phyloP scores from a whole-genome alignment of 176 grass and related monocot genomes.

The Thalia dealbata region DNA sequence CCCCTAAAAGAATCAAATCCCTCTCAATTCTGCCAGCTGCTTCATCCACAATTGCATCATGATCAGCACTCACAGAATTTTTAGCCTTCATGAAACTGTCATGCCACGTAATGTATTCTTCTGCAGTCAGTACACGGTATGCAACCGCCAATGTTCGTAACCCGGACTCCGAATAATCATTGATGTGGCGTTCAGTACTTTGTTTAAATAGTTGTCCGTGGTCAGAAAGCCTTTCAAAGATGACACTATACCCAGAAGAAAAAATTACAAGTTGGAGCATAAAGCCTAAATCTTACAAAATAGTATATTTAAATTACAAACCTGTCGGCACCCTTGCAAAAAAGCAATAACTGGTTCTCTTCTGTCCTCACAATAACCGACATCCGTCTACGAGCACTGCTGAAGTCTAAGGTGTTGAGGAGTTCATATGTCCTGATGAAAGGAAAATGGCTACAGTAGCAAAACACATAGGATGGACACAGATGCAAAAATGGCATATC shows the following conservation, averaged over 20 bases:
- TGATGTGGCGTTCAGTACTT: conserved; percentile 66
- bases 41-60: conserved; percentile 34
- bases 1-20: conserved; percentile 74
- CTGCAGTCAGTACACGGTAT: conserved; percentile 51
- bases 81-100: conserved; percentile 45
- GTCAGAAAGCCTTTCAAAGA: conserved; percentile 61
- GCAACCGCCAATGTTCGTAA: conserved; percentile 72
- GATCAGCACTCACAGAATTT: conserved; percentile 52
- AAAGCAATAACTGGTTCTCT: conserved; percentile 48
- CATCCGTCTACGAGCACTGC: conserved; percentile 76
- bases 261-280: neutral
- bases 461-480: conserved; percentile 5
- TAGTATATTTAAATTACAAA: conserved; percentile 17
- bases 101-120: conserved; percentile 53
- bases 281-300: neutral
- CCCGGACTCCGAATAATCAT: conserved; percentile 71
- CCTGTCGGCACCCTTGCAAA: conserved; percentile 95
- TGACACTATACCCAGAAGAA: conserved; percentile 45
- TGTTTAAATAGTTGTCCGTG: conserved; percentile 28
- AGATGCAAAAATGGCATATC: conserved; percentile 5
- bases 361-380: conserved; percentile 67
- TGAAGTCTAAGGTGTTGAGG: conserved; percentile 84
- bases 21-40: conserved; percentile 58
- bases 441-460: conserved; percentile 4
- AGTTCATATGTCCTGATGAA: conserved; percentile 48